Evolutionary conservation across 345 rosid species (phyloP).

Genomic region (Brassica nigra): DNA sequence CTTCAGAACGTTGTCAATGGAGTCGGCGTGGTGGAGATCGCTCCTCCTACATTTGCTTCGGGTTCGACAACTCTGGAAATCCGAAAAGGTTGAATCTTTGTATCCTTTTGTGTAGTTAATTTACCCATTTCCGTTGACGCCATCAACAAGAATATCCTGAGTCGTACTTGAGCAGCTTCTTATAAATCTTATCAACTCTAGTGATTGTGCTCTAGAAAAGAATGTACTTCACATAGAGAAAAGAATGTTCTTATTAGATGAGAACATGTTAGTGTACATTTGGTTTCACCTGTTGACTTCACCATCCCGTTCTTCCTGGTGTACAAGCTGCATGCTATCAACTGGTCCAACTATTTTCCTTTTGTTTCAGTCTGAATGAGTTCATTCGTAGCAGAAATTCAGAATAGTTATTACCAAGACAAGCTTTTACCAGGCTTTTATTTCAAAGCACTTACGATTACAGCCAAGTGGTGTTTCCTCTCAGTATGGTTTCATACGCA

Average conservation of each 20-base stretch:
- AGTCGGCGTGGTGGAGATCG: too few relatives aligned
- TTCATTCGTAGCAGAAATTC: constrained; percentile 71
- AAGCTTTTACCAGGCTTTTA: constrained; percentile 67
- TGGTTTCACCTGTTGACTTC: constrained; percentile 75
- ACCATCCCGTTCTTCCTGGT: constrained; percentile 72
- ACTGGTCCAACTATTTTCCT: constrained; percentile 59
- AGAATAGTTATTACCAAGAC: constrained; percentile 73
- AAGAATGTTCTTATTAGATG: constrained; percentile 80
- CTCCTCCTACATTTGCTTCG: too few relatives aligned
- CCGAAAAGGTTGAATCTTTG: too few relatives aligned
- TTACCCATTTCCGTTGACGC: too few relatives aligned
- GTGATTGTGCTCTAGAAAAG: too few relatives aligned
- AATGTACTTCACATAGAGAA: constrained; percentile 59
- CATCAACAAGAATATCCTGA: too few relatives aligned
- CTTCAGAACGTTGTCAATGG: too few relatives aligned
- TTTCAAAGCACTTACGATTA: constrained; percentile 66
- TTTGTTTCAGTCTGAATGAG: constrained; percentile 55
- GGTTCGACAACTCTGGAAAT: too few relatives aligned
- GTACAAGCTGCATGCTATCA: constrained; percentile 50
- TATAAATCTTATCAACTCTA: too few relatives aligned
- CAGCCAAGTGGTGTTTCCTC: constrained; percentile 58
- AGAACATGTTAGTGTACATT: constrained; percentile 93
- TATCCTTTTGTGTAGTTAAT: too few relatives aligned
- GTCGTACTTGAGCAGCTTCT: too few relatives aligned
- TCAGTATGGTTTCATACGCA: constrained; percentile 63